phyloP scores from a whole-genome alignment of 371 early-diverging fungal genomes.

The Haplosporangium sp. region DNA sequence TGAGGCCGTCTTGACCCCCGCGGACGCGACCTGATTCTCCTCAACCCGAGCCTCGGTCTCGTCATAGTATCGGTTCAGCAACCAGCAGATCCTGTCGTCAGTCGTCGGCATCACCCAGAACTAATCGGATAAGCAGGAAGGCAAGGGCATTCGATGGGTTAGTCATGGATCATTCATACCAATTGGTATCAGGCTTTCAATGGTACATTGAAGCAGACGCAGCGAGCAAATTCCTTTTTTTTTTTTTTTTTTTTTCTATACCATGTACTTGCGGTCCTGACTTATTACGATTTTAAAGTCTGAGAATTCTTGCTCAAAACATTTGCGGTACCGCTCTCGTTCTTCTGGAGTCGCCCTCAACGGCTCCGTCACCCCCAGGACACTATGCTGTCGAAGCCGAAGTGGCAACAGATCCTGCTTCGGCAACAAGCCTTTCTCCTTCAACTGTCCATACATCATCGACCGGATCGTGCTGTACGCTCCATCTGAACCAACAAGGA shows the following conservation, averaged over 20 bases:
- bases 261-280: slow-evolving; percentile 1
- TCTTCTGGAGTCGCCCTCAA: not conserved
- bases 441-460: not conserved
- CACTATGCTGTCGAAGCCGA: not conserved
- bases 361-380: not conserved
- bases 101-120: not conserved
- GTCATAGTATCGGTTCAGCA: not conserved
- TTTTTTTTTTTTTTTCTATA: not conserved
- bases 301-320: not conserved
- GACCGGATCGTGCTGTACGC: slow-evolving; percentile 8
- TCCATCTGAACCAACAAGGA: slow-evolving; percentile 16
- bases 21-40: not conserved
- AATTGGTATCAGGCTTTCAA: no score
- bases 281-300: not conserved
- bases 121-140: not conserved
- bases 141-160: not conserved
- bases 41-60: not conserved
- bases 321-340: not conserved
- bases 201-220: no score
- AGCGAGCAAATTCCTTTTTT: no score
- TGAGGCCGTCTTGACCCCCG: no score
- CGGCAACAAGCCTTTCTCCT: not conserved
- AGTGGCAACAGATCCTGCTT: slow-evolving; percentile 4
- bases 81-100: slow-evolving; percentile 11
- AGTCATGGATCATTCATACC: not conserved